Conservation (phyloP, 768 basidiomycete species). For the Inosperma sp. region DNA sequence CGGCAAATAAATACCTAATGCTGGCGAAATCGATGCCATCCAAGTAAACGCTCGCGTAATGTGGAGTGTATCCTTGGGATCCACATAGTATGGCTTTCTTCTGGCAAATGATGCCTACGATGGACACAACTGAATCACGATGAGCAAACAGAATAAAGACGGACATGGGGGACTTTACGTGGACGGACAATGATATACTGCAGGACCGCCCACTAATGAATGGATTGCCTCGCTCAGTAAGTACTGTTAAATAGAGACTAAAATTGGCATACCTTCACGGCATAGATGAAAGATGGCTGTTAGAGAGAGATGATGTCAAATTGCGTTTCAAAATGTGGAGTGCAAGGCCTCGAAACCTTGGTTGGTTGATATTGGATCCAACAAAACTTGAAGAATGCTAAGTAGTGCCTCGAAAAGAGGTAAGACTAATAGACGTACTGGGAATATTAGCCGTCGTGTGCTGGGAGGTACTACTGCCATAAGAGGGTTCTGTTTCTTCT, state of each 20-base stretch:
- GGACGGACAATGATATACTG: conserved; percentile 81
- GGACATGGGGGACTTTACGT: conserved; percentile 23
- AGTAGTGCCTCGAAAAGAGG: not conserved
- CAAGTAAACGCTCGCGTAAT: conserved; percentile 67
- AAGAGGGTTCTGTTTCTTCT: conserved; percentile 60
- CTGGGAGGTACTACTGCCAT: conserved; percentile 79
- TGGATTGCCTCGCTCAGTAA: too few species aligned
- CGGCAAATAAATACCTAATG: conserved; percentile 53
- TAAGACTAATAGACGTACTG: conserved; percentile 37
- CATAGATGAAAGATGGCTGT: conserved; percentile 85
- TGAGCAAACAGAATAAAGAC: not conserved
- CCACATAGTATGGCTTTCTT: conserved; percentile 64
- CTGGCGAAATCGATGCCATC: conserved; percentile 72
- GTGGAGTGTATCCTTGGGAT: conserved; percentile 50
- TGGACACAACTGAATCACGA: conserved; percentile 46
- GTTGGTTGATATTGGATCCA: conserved; percentile 82
- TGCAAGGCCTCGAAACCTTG: conserved; percentile 42
- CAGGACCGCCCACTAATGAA: conserved; percentile 72
- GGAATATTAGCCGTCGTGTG: conserved; percentile 68
- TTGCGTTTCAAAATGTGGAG: not conserved
- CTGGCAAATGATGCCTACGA: conserved; percentile 77
- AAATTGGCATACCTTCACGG: conserved; percentile 54
- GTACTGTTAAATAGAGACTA: too few species aligned
- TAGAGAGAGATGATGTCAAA: conserved; percentile 7
- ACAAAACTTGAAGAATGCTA: conserved; percentile 52